Base-by-base conservation (phyloP, 225 moss, liverwort and hornwort genomes). In the Climacium dendroides region DNA sequence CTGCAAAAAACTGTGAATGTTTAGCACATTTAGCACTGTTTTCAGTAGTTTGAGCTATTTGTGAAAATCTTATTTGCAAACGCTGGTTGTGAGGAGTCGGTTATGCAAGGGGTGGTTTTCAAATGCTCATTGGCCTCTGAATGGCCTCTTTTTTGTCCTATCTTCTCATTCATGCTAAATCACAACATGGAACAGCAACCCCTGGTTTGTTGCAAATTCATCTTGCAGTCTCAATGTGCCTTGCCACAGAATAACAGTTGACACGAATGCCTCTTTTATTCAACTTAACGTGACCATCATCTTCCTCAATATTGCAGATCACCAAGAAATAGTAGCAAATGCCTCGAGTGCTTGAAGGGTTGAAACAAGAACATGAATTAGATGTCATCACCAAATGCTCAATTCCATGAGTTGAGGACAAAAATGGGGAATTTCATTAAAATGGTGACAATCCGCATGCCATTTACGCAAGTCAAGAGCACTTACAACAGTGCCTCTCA, bases 101-200 rank as follows among this genome's bases (percentile, higher is more conserved):
- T n/a, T 55, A 77, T 37, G 6, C 78, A 26, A 78, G 55, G n/a
- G 20, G 4, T 55, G 26, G 57, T 37, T 41, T 79, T 60, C 59
- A 30, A 59, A 59, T 39, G 29, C 41, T 43, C 59, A 43, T 41
- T 79, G 79, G 29, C 39, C 79, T 79, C 79, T 39, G 59, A 79
- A 48, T 80, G 55, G 39, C 41, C 25, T 25, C 23, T 74, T 79
- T n/a, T 62, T 64, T 55, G 62, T 70, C 77, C 57, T 52, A 47
- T 83, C 6, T 23, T 73, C 62, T 79, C 79, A 43, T 79, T 70
- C 80, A 41, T 74, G 88, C 90, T 94, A 93, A 96, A 64, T 90
- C 82, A 70, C 92, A 91, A 78, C 5, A 48, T 43, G 83, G 89
- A 90, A 87, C 92, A 71, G 94, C 91, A 34, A 69, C 80, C 80